Conservation (phyloP, 176 grass and related monocot genomes). For the Bothriochloa decipiens region DNA sequence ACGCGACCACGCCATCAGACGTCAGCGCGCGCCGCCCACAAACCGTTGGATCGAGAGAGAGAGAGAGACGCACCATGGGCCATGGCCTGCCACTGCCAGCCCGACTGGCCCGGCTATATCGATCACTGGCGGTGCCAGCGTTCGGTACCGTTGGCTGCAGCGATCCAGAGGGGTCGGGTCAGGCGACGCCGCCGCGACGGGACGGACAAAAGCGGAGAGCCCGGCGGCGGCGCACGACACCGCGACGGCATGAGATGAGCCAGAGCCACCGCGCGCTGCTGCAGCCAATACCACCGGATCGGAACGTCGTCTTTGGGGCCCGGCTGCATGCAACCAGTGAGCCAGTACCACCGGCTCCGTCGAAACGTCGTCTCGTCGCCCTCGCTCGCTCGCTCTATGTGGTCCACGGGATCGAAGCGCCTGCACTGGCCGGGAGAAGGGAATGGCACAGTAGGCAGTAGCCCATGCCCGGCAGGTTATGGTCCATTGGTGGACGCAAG, state of each 20-base stretch:
- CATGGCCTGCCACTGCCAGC: too few species aligned
- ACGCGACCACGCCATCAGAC: background rate
- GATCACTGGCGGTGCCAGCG: background rate
- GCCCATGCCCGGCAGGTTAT: too few species aligned
- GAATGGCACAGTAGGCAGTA: too few species aligned
- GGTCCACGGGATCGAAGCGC: too few species aligned
- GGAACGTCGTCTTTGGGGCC: background rate
- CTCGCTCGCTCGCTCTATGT: too few species aligned
- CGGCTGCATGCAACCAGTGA: too few species aligned
- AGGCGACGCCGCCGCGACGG: background rate
- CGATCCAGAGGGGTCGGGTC: background rate
- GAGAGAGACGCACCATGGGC: background rate
- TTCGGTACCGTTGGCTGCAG: background rate
- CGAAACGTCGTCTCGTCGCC: too few species aligned
- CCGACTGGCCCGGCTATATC: too few species aligned
- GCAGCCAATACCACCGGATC: background rate
- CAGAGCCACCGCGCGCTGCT: too few species aligned
- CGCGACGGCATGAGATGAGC: background rate
- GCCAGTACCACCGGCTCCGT: too few species aligned
- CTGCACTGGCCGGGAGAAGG: too few species aligned
- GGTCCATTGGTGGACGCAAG: slow-evolving; percentile 26
- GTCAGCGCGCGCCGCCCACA: background rate
- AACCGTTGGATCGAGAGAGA: background rate
- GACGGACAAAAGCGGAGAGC: slow-evolving; percentile 20
- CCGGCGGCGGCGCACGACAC: too few species aligned